A percentile compares a stretch with the other conserved stretches of the same genome.
These are phyloP conservation scores for Coniella vitis DNA, from an alignment of 2,329 filamentous ascomycete species.

Conservation along the genomic window DNA sequence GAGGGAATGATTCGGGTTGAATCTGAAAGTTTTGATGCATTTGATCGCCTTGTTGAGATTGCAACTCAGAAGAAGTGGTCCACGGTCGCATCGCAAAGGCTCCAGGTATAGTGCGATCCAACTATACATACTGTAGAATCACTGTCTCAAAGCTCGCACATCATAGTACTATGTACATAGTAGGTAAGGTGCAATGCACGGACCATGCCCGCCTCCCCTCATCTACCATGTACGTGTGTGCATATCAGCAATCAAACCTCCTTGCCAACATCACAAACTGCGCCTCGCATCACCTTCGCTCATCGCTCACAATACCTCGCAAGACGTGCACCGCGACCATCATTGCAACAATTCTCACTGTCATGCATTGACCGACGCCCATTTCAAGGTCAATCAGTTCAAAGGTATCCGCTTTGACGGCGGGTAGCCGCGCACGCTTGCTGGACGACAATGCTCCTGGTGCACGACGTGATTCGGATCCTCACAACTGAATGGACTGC, in stretches of 20 bases:
- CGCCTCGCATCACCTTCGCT: neutral
- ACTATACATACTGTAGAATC: no score
- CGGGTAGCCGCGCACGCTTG: constrained; percentile 8
- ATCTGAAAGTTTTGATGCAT: no score
- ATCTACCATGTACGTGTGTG: neutral
- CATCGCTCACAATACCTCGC: neutral
- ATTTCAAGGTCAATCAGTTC: constrained; percentile 1
- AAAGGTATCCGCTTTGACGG: constrained; percentile 9
- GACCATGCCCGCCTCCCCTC: neutral
- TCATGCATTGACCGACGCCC: neutral
- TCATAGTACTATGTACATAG: neutral
- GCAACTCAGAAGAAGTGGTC: no score
- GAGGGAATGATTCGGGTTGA: no score
- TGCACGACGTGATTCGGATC: neutral
- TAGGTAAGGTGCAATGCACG: neutral
- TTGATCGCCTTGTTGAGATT: no score
- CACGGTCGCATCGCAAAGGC: no score
- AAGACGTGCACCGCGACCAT: no score
- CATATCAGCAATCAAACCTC: neutral
- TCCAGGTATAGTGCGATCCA: no score
- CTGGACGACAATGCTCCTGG: constrained; percentile 1
- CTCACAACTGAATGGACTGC: constrained; percentile 3
- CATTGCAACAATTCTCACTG: neutral
- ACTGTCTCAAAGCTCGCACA: neutral
- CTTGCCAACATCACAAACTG: neutral